Base-by-base conservation (phyloP, 164 flowering plant genomes). In the Brasenia schreberi region DNA sequence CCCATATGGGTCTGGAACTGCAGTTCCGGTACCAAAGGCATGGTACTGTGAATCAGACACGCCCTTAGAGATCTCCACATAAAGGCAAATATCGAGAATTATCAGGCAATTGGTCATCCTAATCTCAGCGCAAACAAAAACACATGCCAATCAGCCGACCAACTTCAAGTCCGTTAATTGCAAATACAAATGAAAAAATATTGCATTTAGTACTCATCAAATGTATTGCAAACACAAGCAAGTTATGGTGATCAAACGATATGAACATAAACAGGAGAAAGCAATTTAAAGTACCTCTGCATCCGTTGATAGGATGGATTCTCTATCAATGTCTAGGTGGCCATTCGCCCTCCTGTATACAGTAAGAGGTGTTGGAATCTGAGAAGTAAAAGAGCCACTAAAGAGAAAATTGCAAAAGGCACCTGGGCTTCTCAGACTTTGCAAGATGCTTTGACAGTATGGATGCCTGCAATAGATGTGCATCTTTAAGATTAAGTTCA, bases 381-480 rank as follows among this genome's bases (percentile, higher is more conserved):
- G 7, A 45, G 53, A 45, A 45, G 53, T 45, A 45, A 45, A 45
- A 45, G 5, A 7, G 53, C 14, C 53, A 7, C 11, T 45, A 7
- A 45, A 45, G 53, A 7, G 14, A 44, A 44, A 45, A 45, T 45
- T 2, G 9, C n/a, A 7, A 60, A 7, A 60, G n/a, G 27, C 65
- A 70, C 72, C 72, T 70, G 11, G 72, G 72, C 27, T 66, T 65
- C 65, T 70, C 68, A 7, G 68, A 65, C 65, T 70, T 70, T 17
- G 72, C 64, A 49, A 70, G 72, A 65, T 65, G 72, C 18, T 70
- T 70, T 7, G 68, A 70, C 68, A 70, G 60, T n/a, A 70, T 60
- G 23, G 72, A 70, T 5, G 72, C 72, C 72, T 65, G 72, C 49
- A 70, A 23, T 19, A 14, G 59, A 59, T 23, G 27, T 23, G n/a